A percentile compares a stretch with the other conserved stretches of the same genome.
These are phyloP conservation scores for Suillus bovinus DNA, from an alignment of 768 basidiomycete genomes.

Conservation along the genomic window DNA sequence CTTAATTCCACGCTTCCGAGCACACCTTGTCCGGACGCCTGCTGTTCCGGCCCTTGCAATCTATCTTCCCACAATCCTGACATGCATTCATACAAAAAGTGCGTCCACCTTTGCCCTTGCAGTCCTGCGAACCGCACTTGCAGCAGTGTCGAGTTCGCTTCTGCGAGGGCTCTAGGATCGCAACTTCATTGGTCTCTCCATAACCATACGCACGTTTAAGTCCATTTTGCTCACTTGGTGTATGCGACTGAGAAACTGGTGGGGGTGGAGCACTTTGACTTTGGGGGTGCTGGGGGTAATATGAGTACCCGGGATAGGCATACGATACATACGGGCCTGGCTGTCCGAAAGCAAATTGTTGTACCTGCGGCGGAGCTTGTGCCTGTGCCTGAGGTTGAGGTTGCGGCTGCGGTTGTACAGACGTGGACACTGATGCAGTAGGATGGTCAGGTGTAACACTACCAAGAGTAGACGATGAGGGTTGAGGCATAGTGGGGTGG, in stretches of 20 bases:
- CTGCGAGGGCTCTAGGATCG: slow-evolving; percentile 38
- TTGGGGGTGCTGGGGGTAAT: slow-evolving; percentile 29
- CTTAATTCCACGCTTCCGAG: slow-evolving; percentile 50
- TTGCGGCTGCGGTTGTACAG: slow-evolving; percentile 17
- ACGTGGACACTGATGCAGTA: slow-evolving; percentile 18
- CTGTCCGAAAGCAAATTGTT: slow-evolving; percentile 29
- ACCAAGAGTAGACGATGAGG: slow-evolving; percentile 3
- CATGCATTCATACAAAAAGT: slow-evolving; percentile 72
- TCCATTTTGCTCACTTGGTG: slow-evolving; percentile 26
- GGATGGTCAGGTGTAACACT: slow-evolving; percentile 21
- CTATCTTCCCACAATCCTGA: slow-evolving; percentile 81
- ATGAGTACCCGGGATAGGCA: slow-evolving; percentile 36
- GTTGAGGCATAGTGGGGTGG: slow-evolving; percentile 19
- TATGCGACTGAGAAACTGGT: slow-evolving; percentile 24
- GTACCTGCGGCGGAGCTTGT: slow-evolving; percentile 25
- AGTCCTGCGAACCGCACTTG: slow-evolving; percentile 80
- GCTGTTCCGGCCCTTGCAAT: slow-evolving; percentile 77
- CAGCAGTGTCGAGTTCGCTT: slow-evolving; percentile 80
- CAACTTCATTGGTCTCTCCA: slow-evolving; percentile 27
- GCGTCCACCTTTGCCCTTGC: slow-evolving; percentile 82
- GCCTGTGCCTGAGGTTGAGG: slow-evolving; percentile 22
- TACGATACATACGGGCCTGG: slow-evolving; percentile 37
- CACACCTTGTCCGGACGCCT: slow-evolving; percentile 77
- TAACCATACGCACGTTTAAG: slow-evolving; percentile 31
- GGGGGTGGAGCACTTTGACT: slow-evolving; percentile 19